Base-by-base conservation (phyloP, 345 rosid genomes). In the Gossypium arboreum region DNA sequence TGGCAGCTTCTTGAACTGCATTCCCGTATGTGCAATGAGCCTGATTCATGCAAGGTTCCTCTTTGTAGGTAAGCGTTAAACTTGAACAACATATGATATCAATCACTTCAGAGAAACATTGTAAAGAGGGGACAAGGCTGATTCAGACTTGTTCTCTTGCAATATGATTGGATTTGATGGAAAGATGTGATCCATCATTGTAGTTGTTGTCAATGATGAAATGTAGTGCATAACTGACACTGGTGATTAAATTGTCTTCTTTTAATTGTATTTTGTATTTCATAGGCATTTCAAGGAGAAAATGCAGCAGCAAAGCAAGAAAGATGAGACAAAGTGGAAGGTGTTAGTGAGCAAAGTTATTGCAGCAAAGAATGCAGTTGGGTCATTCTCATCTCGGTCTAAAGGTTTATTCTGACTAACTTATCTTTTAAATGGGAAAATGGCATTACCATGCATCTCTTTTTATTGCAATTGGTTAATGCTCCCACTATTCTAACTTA, bases 1-100 rank as follows among this genome's bases (percentile, higher is more conserved):
- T 88, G 97, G 94, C 97, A 91, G 86, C 93, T 94, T 72, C 88
- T 92, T 77, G 91, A 92, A 79, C 89, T 94, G 80, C 97, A 94
- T 79, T 89, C 98, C 66, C 88, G 94, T 54, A 82, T 91, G 85
- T 91, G 98, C 63, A 67, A 79, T 4, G 86, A 87, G 56, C 92
- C 91, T 22, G 92, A 91, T 77, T 79, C 80, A 66, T 94, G 97
- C 94, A 85, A 81, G 78, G 90, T 94, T 77, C 97, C 97, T 56
- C 97, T 94, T 68, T 92, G 98, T 63, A 63, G 91, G 98, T 92
- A 83, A 81, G 85, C 73, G 9, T 70, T 41, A 65, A 75, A 27
- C 25, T 52, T 3, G 29, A 11, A 24, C 7, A 75, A 20, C 20
- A 15, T 22, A 45, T 59, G 52, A 9, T 44, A 60, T 18, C 34